A percentile compares a stretch with the other conserved stretches of the same genome.
Evolutionary conservation across 2,329 filamentous ascomycete genomes (phyloP).

Genomic region (Tolypocladium amazonense): DNA sequence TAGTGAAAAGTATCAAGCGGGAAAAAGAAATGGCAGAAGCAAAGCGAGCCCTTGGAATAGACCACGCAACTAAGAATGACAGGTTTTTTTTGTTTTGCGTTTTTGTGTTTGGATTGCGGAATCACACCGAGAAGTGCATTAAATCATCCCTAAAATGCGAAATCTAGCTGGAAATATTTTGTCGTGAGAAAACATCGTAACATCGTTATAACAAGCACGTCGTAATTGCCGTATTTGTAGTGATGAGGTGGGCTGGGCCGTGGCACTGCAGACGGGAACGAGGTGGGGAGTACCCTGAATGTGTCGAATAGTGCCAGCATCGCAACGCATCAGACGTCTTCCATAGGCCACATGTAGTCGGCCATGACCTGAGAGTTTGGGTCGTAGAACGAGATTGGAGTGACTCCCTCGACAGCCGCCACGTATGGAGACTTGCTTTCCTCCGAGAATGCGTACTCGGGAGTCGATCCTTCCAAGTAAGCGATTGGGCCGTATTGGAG

Average conservation of each 20-base stretch:
- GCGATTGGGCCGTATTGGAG: neutral
- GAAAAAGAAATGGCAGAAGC: neutral
- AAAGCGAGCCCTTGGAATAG: neutral
- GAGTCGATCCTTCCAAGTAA: neutral
- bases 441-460: neutral
- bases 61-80: neutral
- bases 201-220: neutral
- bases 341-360: slow-evolving; percentile 1
- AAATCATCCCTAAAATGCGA: neutral
- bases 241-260: neutral
- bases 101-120: neutral
- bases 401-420: neutral
- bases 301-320: neutral
- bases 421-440: neutral
- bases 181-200: neutral
- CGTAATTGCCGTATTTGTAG: neutral
- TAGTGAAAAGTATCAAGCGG: neutral
- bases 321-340: neutral
- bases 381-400: neutral
- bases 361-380: neutral
- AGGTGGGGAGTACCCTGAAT: neutral
- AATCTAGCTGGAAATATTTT: neutral
- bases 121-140: neutral
- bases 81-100: neutral
- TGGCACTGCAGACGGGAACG: neutral